Base-by-base conservation (phyloP, 305 asterid genomes). In the Solanum hybrid region DNA sequence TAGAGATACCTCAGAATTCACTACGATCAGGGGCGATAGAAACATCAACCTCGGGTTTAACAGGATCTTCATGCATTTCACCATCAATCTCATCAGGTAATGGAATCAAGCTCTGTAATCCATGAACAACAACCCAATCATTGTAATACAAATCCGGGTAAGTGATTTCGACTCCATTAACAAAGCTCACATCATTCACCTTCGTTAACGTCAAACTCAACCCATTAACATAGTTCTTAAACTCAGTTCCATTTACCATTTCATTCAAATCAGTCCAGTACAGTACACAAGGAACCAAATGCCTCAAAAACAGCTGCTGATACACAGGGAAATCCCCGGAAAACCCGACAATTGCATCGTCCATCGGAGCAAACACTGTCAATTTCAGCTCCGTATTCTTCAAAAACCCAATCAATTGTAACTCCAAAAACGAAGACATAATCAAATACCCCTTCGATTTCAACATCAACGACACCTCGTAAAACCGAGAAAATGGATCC, bases 321-420 rank as follows among this genome's bases (percentile, higher is more conserved):
- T 95, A 95, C 8, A 86, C 90, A 1, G 89, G 91, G 74, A 95
- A 92, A 89, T 95, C 92, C 75, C 95, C 96, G 0, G 96, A 91
- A 77, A 89, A 92, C 80, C 35, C 93, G 28, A 93, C 91, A 90
- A 96, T 3, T 1, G 93, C 95, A n/a, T 93, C 93, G 4, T 96
- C 98, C 31, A 90, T 46, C 0, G 99, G 98, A 2, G 97, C 97
- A 34, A 97, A 94, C 9, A 96, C 91, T 5, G 98, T 97, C 94
- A 94, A 91, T 69, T 88, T 92, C 90, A 90, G 87, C 77, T 34
- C 33, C 89, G 90, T 8, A 64, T 69, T 37, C 37, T 57, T 90
- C 74, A 93, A 89, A 73, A 90, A 94, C 4, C 98, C 98, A 31
- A 91, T 81, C 40, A 97, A 73, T 92, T 97, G 99, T 90, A 96